phyloP scores from a whole-genome alignment of 176 grass and related monocot genomes.

The Lolium multiflorum region DNA sequence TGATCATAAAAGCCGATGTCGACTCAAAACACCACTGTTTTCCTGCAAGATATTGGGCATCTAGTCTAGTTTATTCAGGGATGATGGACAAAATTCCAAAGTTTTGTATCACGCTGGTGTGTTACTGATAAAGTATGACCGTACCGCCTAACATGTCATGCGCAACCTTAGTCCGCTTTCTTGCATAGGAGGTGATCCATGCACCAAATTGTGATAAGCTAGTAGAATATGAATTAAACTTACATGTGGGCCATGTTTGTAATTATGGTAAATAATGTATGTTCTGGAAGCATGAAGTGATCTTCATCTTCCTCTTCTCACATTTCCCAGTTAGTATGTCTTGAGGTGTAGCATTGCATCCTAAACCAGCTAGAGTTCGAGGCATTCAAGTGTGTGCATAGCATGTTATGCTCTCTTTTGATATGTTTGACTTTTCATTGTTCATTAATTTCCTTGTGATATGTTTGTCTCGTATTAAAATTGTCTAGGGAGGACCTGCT shows the following conservation, averaged over 20 bases:
- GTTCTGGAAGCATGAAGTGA: constrained; percentile 32
- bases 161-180: neutral
- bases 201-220: constrained; percentile 8
- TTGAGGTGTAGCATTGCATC: constrained; percentile 9
- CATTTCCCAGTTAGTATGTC: constrained; percentile 13
- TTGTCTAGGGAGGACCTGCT: constrained; percentile 62
- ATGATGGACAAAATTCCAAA: neutral
- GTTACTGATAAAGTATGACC: constrained; percentile 19
- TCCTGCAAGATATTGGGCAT: constrained; percentile 31
- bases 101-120: neutral
- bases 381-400: neutral
- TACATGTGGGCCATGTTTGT: neutral
- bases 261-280: constrained; percentile 15
- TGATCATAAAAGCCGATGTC: neutral
- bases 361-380: constrained; percentile 21
- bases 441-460: constrained; percentile 18
- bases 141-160: constrained; percentile 30
- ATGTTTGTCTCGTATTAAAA: constrained; percentile 26
- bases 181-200: neutral
- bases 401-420: neutral
- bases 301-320: neutral
- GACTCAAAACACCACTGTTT: neutral
- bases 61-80: constrained; percentile 27
- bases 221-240: constrained; percentile 28
- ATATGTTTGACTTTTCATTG: constrained; percentile 21